Conservation (phyloP, 2,329 filamentous ascomycete species). For the Epichloe scottii region DNA sequence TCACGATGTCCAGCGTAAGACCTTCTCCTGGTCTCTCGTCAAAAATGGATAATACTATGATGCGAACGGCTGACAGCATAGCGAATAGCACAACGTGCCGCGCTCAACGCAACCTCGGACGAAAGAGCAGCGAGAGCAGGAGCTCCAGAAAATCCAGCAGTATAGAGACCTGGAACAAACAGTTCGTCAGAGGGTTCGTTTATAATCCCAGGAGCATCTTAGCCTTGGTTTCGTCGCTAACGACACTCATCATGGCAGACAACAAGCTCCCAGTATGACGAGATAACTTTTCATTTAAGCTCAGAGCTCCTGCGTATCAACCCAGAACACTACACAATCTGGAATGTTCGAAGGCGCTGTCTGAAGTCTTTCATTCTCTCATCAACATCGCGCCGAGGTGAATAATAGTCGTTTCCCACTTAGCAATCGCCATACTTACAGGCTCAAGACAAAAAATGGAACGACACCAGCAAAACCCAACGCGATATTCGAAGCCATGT, state of each 20-base stretch:
- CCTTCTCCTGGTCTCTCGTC: background rate
- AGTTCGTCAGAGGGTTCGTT: conserved; percentile 30
- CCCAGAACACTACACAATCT: conserved; percentile 83
- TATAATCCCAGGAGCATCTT: background rate
- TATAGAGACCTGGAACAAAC: conserved; percentile 57
- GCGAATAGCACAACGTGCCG: conserved; percentile 48
- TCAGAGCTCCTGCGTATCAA: conserved; percentile 65
- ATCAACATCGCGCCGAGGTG: background rate
- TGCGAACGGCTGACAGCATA: background rate
- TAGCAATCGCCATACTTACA: background rate
- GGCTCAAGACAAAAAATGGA: background rate
- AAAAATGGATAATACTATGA: background rate
- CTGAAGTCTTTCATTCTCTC: conserved; percentile 32
- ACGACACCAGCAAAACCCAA: background rate
- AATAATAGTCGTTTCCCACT: background rate
- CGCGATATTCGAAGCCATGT: background rate
- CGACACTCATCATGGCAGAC: background rate
- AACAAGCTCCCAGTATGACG: background rate
- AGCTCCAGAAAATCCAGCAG: conserved; percentile 56
- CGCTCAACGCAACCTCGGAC: conserved; percentile 47
- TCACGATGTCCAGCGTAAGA: conserved; percentile 1
- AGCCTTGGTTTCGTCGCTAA: background rate
- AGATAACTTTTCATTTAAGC: conserved; percentile 9
- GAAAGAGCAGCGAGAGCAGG: conserved; percentile 53
- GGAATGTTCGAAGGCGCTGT: conserved; percentile 73